Evolutionary conservation across 441 rosid species (phyloP).

Genomic region (Heliophila coronopifolia): DNA sequence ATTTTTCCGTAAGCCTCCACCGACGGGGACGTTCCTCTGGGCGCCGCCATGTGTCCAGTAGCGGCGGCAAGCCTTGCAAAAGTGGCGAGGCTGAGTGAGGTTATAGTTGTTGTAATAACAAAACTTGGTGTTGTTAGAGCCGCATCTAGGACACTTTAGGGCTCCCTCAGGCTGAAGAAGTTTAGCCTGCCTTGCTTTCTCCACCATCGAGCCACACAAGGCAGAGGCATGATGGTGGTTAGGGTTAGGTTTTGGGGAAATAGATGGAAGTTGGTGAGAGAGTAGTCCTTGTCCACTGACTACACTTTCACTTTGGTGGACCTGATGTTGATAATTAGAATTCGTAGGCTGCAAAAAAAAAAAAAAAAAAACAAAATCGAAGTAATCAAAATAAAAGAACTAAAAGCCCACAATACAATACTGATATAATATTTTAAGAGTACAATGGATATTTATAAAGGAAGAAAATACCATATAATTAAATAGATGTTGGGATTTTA

Average conservation of each 20-base stretch:
- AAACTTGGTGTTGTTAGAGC: slow-evolving; percentile 27
- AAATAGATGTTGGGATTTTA: slow-evolving; percentile 13
- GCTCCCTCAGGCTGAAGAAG: slow-evolving; percentile 23
- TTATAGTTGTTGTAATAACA: slow-evolving; percentile 33
- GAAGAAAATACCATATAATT: slow-evolving; percentile 25
- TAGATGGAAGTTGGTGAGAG: slow-evolving; percentile 23
- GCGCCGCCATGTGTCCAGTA: slow-evolving; percentile 30
- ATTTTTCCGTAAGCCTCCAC: slow-evolving; percentile 26
- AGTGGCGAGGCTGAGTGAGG: slow-evolving; percentile 26
- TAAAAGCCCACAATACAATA: not conserved
- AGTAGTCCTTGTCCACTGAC: slow-evolving; percentile 16
- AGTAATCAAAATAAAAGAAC: slow-evolving; percentile 5
- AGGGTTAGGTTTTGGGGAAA: slow-evolving; percentile 29
- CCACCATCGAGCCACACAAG: slow-evolving; percentile 29
- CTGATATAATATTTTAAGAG: not conserved
- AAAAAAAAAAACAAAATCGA: not conserved
- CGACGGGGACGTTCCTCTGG: slow-evolving; percentile 25
- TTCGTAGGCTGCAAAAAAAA: slow-evolving; percentile 21
- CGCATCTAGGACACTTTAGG: slow-evolving; percentile 28
- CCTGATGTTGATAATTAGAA: slow-evolving; percentile 19
- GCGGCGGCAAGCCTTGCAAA: slow-evolving; percentile 29
- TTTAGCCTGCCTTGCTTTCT: slow-evolving; percentile 29
- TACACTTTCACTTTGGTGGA: slow-evolving; percentile 21
- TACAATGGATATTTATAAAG: not conserved
- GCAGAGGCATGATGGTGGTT: slow-evolving; percentile 25